Base-by-base conservation (phyloP, 768 basidiomycete species). In the Rubroboletus satanas region DNA sequence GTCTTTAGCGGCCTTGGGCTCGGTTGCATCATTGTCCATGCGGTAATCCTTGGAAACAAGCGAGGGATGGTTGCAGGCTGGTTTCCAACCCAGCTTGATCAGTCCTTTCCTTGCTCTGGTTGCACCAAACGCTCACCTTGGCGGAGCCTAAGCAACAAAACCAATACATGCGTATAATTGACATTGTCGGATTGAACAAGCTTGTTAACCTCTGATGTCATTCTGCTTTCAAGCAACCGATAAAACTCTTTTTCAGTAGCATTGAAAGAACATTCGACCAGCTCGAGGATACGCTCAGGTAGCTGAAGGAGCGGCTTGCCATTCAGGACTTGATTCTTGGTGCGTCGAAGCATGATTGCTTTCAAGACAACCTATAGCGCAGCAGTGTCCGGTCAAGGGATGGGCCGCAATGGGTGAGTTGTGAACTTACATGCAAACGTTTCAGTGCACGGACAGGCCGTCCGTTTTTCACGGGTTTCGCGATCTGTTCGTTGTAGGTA, bases 31-130 rank as follows among this genome's bases (percentile, higher is more conserved):
- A 21, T 77, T 72, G 65, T 95, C 93, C 14, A 76, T 71, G 68
- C 77, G 78, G 72, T 87, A 86, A 68, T 89, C 88, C 57, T 88
- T 84, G 4, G 85, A 81, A 14, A 96, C 85, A 10, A 97, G 80
- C 0, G 82, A 77, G 0, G 94, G 93, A 64, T 97, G 95, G 62
- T 93, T 89, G 67, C 94, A 98, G 0, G 94, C 94, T 96, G 52
- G 32, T 9, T 23, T 33, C 45, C 44, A 33, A 56, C 7, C 8
- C 32, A 31, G 18, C 44, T 26, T 50, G 21, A 18, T 55, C 37
- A 54, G 33, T 29, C 12, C 7, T 43, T n/a, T 33, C 31, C 49
- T 37, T 47, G 28, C 53, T 45, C 31, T 18, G 9, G 38, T 23
- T 15, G 14, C 23, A 32, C n/a, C 21, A 31, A 49, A 28, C 2